phyloP scores from a whole-genome alignment of 1,284 basidiomycete species.

The Cystobasidium sp. region DNA sequence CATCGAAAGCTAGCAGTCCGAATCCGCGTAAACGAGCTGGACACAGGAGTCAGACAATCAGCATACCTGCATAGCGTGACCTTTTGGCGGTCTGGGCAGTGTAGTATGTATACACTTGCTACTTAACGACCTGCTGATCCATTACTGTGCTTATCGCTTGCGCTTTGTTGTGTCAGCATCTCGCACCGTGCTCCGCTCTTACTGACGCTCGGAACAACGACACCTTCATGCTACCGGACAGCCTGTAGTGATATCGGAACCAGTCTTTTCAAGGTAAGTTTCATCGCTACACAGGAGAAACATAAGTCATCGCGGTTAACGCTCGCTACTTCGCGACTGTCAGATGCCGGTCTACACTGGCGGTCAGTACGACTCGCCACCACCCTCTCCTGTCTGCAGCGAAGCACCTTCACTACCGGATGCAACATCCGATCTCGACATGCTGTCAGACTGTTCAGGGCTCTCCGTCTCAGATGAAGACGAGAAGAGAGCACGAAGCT shows the following conservation, averaged over 20 bases:
- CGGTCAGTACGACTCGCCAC: slow-evolving; percentile 12
- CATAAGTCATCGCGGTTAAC: background rate
- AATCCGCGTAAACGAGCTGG: too few species aligned
- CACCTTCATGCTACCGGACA: background rate
- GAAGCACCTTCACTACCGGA: slow-evolving; percentile 30
- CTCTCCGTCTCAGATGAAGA: slow-evolving; percentile 28
- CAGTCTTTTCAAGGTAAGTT: slow-evolving; percentile 7
- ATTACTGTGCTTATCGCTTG: too few species aligned
- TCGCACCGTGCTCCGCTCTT: too few species aligned
- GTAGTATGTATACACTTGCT: too few species aligned
- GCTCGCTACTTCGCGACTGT: background rate
- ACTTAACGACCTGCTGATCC: too few species aligned
- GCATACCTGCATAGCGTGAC: too few species aligned
- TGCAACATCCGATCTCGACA: slow-evolving; percentile 26
- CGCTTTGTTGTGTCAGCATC: too few species aligned
- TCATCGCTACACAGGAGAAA: background rate
- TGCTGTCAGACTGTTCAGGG: slow-evolving; percentile 31
- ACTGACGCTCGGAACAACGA: too few species aligned
- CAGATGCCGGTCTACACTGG: slow-evolving; percentile 12
- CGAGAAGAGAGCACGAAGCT: background rate
- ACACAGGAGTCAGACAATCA: too few species aligned
- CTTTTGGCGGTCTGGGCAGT: too few species aligned
- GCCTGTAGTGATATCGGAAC: background rate
- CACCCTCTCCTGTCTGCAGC: slow-evolving; percentile 26
- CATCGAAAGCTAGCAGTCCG: too few species aligned